These are phyloP conservation scores for Phalaenopsis equestris DNA, from an alignment of 106 monocot species.

Conservation along the genomic window DNA sequence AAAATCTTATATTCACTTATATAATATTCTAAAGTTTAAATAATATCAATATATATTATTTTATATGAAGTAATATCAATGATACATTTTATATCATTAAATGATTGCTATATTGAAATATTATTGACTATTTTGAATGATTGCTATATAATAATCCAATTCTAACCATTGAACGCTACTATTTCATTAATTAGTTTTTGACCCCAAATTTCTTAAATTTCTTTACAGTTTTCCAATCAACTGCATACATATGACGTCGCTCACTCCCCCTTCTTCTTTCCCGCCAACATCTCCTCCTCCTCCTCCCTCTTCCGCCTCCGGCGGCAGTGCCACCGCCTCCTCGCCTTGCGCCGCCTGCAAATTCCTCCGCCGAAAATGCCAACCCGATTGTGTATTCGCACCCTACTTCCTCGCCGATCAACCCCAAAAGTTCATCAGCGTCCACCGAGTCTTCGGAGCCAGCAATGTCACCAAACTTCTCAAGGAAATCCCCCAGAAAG, in stretches of 20 bases:
- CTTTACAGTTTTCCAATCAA: too few species aligned
- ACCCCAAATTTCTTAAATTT: not conserved
- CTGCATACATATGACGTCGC: not conserved
- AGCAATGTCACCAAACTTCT: slow-evolving; percentile 82
- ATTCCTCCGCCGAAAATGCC: slow-evolving; percentile 85
- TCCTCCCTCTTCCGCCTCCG: not conserved
- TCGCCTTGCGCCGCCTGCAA: slow-evolving; percentile 88
- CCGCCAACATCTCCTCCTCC: not conserved
- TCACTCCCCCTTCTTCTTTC: not conserved
- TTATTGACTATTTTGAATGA: too few species aligned
- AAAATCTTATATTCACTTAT: too few species aligned
- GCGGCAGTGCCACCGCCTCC: not conserved
- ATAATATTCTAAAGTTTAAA: too few species aligned
- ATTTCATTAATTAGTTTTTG: not conserved
- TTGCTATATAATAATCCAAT: too few species aligned
- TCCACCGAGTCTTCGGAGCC: slow-evolving; percentile 80
- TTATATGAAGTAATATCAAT: too few species aligned
- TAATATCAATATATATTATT: too few species aligned
- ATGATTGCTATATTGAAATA: too few species aligned
- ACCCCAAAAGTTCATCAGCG: slow-evolving; percentile 74
- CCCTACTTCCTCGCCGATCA: slow-evolving; percentile 84
- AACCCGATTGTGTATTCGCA: slow-evolving; percentile 79
- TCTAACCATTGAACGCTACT: too few species aligned
- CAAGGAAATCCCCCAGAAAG: slow-evolving; percentile 48
- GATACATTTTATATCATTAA: too few species aligned